These are phyloP conservation scores for Microdochium nivale DNA, from an alignment of 2,329 filamentous ascomycete genomes.

Conservation along the genomic window DNA sequence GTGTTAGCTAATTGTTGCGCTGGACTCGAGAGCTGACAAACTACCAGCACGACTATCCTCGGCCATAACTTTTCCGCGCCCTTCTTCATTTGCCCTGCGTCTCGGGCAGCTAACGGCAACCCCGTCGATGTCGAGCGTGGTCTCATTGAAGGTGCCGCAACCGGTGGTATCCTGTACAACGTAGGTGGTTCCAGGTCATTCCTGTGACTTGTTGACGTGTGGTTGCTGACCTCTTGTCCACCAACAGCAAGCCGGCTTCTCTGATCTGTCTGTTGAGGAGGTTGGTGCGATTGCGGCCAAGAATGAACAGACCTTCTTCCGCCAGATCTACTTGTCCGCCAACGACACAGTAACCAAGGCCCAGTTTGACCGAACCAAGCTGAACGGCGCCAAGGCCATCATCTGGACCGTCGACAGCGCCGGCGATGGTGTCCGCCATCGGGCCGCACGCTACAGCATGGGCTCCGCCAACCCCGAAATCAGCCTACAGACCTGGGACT, in stretches of 20 bases:
- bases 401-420: conserved; percentile 11
- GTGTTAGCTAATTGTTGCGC: not conserved
- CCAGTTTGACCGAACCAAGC: conserved; percentile 6
- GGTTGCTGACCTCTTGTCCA: not conserved
- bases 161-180: conserved; percentile 42
- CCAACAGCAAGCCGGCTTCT: conserved; percentile 22
- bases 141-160: conserved; percentile 37
- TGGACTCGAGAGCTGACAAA: conserved; percentile 7
- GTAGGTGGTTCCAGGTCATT: conserved; percentile 7
- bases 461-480: conserved; percentile 2
- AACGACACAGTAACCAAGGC: conserved; percentile 5
- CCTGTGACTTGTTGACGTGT: not conserved
- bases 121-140: conserved; percentile 35
- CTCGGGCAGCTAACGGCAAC: conserved; percentile 34
- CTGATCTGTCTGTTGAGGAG: conserved; percentile 24
- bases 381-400: conserved; percentile 9
- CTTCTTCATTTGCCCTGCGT: conserved; percentile 45
- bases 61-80: conserved; percentile 44
- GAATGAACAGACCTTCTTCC: conserved; percentile 2
- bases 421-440: conserved; percentile 6
- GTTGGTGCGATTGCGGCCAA: conserved; percentile 25
- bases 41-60: conserved; percentile 34
- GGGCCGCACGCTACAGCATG: conserved; percentile 5
- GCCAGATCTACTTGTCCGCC: conserved; percentile 19
- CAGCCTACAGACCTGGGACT: conserved; percentile 12